phyloP scores from a whole-genome alignment of 2,329 filamentous ascomycete species.

The Penicillium sp. region DNA sequence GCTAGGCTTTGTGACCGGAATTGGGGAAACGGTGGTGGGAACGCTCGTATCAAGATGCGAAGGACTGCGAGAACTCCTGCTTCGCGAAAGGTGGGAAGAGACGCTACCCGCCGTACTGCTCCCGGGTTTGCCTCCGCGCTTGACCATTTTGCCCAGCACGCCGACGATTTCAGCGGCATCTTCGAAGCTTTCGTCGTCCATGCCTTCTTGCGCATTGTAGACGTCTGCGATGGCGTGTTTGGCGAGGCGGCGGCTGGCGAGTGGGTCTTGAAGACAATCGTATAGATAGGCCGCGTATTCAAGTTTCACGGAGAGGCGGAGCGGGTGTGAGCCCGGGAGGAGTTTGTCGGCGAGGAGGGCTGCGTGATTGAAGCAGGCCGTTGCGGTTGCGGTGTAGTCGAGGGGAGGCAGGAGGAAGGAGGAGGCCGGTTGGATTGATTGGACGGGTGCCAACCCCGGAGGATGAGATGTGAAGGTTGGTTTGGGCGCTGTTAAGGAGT shows the following conservation, averaged over 20 bases:
- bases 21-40: conserved; percentile 22
- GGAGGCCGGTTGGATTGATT: conserved; percentile 44
- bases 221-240: conserved; percentile 84
- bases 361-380: conserved; percentile 76
- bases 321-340: conserved; percentile 82
- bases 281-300: conserved; percentile 92
- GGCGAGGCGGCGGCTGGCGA: conserved; percentile 72
- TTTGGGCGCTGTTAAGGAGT: conserved; percentile 40
- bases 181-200: conserved; percentile 93
- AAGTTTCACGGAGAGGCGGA: conserved; percentile 84
- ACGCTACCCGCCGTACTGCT: conserved; percentile 35
- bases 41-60: conserved; percentile 22
- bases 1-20: conserved; percentile 18
- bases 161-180: conserved; percentile 87
- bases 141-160: conserved; percentile 84
- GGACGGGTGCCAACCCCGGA: conserved; percentile 36
- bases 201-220: conserved; percentile 84
- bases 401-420: conserved; percentile 76
- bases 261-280: conserved; percentile 82
- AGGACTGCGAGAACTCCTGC: conserved; percentile 31
- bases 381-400: conserved; percentile 81
- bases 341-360: conserved; percentile 69
- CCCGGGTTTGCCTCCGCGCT: conserved; percentile 56
- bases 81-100: conserved; percentile 30
- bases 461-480: conserved; percentile 24